Evolutionary conservation across 331 rosid genomes (phyloP).

Genomic region (Dryas integrifolia): DNA sequence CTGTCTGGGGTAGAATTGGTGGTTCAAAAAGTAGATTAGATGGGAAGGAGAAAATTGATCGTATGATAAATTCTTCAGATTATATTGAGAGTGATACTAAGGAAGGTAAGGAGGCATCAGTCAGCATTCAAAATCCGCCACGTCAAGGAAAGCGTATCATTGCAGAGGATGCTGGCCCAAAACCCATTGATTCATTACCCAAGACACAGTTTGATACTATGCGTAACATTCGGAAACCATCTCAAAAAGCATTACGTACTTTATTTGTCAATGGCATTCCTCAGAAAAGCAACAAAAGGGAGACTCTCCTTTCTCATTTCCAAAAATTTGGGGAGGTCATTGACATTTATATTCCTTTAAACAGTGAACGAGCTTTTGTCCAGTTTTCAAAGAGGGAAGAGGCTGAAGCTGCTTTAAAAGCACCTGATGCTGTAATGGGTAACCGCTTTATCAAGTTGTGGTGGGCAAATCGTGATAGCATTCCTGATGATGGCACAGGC

Average conservation of each 20-base stretch:
- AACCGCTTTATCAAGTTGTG: constrained; percentile 93
- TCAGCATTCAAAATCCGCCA: constrained; percentile 44
- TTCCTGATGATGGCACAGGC: constrained; percentile 59
- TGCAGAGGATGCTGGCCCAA: constrained; percentile 55
- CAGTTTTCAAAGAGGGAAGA: constrained; percentile 97
- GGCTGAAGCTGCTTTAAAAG: constrained; percentile 93
- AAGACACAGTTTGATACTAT: constrained; percentile 51
- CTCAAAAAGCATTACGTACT: constrained; percentile 88
- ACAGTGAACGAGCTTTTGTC: constrained; percentile 87
- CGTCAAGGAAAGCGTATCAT: constrained; percentile 56
- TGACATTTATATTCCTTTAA: constrained; percentile 80
- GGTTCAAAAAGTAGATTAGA: constrained; percentile 66
- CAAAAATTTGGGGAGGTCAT: constrained; percentile 83
- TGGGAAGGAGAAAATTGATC: constrained; percentile 55
- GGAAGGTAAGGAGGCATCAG: constrained; percentile 51
- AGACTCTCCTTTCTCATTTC: constrained; percentile 85
- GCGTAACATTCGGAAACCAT: constrained; percentile 59
- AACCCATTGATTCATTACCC: constrained; percentile 43
- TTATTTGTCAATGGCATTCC: constrained; percentile 91
- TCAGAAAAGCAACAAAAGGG: constrained; percentile 68
- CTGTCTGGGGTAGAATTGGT: constrained; percentile 91
- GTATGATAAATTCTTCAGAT: constrained; percentile 47
- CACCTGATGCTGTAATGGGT: constrained; percentile 99
- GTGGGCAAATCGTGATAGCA: constrained; percentile 98
- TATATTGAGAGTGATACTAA: constrained; percentile 52